Percentiles rank a stretch among this genome's conserved stretches.
Evolutionary conservation across 371 early-diverging fungal species (phyloP).

Genomic region (Thermomucor indicae-seudaticae): DNA sequence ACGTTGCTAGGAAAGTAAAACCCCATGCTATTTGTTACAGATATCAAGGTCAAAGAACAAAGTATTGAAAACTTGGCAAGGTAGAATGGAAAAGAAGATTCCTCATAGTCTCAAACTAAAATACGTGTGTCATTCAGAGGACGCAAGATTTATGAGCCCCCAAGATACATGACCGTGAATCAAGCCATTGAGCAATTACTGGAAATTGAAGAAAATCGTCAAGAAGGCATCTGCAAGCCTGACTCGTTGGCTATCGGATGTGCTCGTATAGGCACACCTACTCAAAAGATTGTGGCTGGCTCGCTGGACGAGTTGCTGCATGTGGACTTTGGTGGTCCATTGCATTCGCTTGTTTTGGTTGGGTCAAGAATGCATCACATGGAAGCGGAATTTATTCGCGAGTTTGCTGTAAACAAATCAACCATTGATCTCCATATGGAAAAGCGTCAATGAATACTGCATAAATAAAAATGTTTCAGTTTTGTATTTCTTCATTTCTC

Average conservation of each 20-base stretch:
- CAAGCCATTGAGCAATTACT: conserved; percentile 91
- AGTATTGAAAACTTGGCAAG: conserved; percentile 91
- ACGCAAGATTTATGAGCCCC: conserved; percentile 92
- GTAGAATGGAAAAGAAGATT: conserved; percentile 25
- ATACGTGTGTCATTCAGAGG: conserved; percentile 45
- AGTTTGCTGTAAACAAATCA: conserved; percentile 67
- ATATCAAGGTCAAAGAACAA: conserved; percentile 99
- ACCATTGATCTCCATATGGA: conserved; percentile 68
- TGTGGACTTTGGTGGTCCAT: conserved; percentile 92
- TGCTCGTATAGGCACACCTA: conserved; percentile 87
- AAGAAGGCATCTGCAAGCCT: conserved; percentile 68
- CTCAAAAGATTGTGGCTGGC: conserved; percentile 84
- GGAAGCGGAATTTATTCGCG: conserved; percentile 88
- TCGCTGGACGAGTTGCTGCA: conserved; percentile 79
- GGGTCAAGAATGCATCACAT: conserved; percentile 90
- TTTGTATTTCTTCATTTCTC: neutral
- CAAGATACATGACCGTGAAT: conserved; percentile 98
- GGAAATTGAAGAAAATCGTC: conserved; percentile 81
- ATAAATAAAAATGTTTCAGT: conserved; percentile 1
- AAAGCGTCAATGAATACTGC: conserved; percentile 24
- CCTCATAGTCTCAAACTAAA: neutral
- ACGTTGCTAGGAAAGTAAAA: neutral
- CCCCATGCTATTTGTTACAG: conserved; percentile 32
- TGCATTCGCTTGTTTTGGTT: conserved; percentile 92
- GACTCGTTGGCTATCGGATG: conserved; percentile 91